phyloP scores from a whole-genome alignment of 345 rosid species.

The Cardiospermum halicacabum region DNA sequence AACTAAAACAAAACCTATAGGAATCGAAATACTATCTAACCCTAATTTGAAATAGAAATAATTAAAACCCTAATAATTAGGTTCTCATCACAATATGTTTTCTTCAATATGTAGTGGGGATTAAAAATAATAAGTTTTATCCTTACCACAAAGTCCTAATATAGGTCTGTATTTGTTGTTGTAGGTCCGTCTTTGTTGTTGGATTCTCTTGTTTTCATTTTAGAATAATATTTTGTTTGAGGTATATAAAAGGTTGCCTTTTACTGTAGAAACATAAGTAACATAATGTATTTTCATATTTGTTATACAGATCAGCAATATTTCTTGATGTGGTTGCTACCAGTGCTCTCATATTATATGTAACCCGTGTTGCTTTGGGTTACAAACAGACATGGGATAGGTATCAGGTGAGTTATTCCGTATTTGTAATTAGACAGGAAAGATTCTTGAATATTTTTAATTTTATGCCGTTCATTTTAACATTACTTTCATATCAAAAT shows the following conservation, averaged over 20 bases:
- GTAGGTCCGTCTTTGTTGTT: too few relatives aligned
- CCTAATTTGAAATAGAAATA: too few relatives aligned
- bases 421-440: background rate
- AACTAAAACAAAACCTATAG: too few relatives aligned
- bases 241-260: background rate
- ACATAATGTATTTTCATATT: background rate
- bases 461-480: background rate
- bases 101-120: background rate
- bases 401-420: constrained; percentile 65
- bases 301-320: constrained; percentile 68
- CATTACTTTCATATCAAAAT: constrained; percentile 1
- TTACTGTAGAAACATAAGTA: background rate
- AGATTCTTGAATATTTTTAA: background rate
- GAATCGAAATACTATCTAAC: too few relatives aligned
- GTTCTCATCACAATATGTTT: background rate
- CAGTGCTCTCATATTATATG: constrained; percentile 75
- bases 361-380: constrained; percentile 82
- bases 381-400: constrained; percentile 98
- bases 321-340: constrained; percentile 80
- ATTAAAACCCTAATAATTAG: too few relatives aligned
- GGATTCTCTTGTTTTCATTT: background rate
- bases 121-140: background rate
- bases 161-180: too few relatives aligned
- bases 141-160: too few relatives aligned
- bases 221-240: background rate